phyloP scores from a whole-genome alignment of 495 filamentous ascomycete species.

The Aspergillus bridgeri region DNA sequence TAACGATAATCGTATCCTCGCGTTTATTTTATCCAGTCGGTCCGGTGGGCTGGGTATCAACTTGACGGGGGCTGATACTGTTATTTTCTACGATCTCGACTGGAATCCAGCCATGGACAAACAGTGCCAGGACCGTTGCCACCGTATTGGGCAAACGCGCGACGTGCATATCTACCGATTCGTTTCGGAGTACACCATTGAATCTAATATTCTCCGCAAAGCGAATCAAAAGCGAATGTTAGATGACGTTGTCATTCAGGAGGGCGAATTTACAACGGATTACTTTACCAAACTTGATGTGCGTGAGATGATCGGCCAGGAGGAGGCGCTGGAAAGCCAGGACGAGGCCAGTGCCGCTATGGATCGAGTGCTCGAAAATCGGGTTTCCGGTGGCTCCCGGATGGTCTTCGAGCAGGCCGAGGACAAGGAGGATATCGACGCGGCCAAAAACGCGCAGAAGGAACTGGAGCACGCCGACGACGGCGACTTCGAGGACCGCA shows the following conservation, averaged over 20 bases:
- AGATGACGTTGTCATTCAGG: slow-evolving; percentile 97
- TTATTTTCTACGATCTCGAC: slow-evolving; percentile 99
- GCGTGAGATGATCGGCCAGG: slow-evolving; percentile 64
- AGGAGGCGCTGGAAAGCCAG: slow-evolving; percentile 50
- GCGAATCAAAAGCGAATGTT: slow-evolving; percentile 96
- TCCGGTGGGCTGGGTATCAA: slow-evolving; percentile 97
- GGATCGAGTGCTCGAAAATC: slow-evolving; percentile 74
- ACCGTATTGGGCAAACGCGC: slow-evolving; percentile 96
- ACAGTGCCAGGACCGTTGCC: slow-evolving; percentile 96
- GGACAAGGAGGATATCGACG: slow-evolving; percentile 85
- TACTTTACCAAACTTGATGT: slow-evolving; percentile 81
- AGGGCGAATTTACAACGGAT: slow-evolving; percentile 97
- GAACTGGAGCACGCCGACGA: slow-evolving; percentile 84
- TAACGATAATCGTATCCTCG: slow-evolving; percentile 83
- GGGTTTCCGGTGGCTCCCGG: slow-evolving; percentile 49
- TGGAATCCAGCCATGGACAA: slow-evolving; percentile 99
- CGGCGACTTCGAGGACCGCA: slow-evolving; percentile 83
- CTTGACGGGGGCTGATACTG: slow-evolving; percentile 92
- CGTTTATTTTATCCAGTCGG: slow-evolving; percentile 91
- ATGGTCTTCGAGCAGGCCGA: slow-evolving; percentile 79
- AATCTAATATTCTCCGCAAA: slow-evolving; percentile 96
- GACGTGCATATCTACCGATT: slow-evolving; percentile 99
- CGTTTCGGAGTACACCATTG: slow-evolving; percentile 95
- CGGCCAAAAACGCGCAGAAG: slow-evolving; percentile 82
- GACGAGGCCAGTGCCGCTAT: slow-evolving; percentile 77